Base-by-base conservation (phyloP, 2,329 filamentous ascomycete species). In the Taxawa tesnikishii region DNA sequence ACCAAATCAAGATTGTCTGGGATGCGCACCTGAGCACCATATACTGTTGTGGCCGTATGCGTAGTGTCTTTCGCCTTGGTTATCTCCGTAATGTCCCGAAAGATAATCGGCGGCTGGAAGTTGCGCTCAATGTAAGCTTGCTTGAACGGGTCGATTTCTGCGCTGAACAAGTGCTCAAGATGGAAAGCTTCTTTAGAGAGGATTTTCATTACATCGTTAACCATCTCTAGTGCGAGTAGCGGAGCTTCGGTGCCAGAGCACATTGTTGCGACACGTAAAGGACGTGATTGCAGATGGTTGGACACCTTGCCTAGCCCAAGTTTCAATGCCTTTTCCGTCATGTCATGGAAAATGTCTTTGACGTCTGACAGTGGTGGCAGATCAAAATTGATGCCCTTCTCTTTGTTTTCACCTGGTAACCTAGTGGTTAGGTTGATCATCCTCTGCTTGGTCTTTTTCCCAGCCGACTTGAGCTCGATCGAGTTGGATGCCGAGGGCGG, bases 221-320 rank as follows among this genome's bases (percentile, higher is more conserved):
- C 54, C 49, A 76, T 59, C 10, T 72, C 57, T 10, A 84, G 48
- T 0, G 76, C 75, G 2, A 85, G 60, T 2, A 88, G 55, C 0
- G 82, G 82, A 4, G 74, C 73, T 43, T 88, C 82, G 0, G 82
- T 87, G 0, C 82, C 82, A 2, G 80, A 85, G 48, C 80, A 87
- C 60, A 85, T 73, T 0, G 82, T 88, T 0, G 68, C 79, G 15
- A 85, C 59, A 6, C 65, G 54, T 0, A 79, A 43, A 4, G 58
- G 46, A 5, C 58, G 47, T 3, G 47, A 46, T 6, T 51, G 44
- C 2, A 64, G 41, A 29, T 53, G 41, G 3, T 47, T 16, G 1
- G 64, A 26, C 2, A 59, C 50, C 31, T 58, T 34, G 17, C 45
- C 31, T 7, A 68, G 42, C 8, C 51, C 41, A 39, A 49, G 36